These are phyloP conservation scores for Naematelia aurantialba DNA, from an alignment of 768 basidiomycete genomes.

Conservation along the genomic window DNA sequence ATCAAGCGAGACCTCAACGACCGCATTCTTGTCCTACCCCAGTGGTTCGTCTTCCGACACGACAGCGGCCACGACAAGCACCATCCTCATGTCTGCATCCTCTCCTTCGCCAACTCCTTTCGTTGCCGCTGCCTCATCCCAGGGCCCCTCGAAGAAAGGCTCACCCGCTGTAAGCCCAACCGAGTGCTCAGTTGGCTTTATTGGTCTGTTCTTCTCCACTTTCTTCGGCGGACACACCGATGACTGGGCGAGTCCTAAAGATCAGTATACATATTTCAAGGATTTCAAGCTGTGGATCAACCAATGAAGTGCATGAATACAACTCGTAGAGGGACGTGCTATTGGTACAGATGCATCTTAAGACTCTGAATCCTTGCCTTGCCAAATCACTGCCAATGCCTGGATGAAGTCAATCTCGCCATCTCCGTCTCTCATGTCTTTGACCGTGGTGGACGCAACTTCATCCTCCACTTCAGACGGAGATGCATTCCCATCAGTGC, in stretches of 20 bases:
- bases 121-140: neutral
- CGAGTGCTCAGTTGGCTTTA: conserved; percentile 49
- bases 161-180: neutral
- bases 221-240: conserved; percentile 76
- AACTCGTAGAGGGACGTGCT: too few species aligned
- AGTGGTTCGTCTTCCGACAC: neutral
- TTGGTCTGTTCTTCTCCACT: conserved; percentile 79
- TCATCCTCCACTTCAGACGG: conserved; percentile 35
- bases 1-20: neutral
- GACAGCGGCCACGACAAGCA: conserved; percentile 7
- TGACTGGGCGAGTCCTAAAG: conserved; percentile 61
- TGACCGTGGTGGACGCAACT: neutral
- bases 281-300: conserved; percentile 60
- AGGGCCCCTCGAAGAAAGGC: neutral
- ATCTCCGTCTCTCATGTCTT: neutral
- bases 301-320: conserved; percentile 44
- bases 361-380: neutral
- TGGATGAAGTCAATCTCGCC: neutral
- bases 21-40: neutral
- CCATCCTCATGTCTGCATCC: neutral
- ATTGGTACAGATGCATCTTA: neutral
- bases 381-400: conserved; percentile 4
- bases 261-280: conserved; percentile 65
- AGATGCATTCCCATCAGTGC: conserved; percentile 22
- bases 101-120: neutral